Base-by-base conservation (phyloP, 148 eudicot genomes). In the Gaultheria prostrata region DNA sequence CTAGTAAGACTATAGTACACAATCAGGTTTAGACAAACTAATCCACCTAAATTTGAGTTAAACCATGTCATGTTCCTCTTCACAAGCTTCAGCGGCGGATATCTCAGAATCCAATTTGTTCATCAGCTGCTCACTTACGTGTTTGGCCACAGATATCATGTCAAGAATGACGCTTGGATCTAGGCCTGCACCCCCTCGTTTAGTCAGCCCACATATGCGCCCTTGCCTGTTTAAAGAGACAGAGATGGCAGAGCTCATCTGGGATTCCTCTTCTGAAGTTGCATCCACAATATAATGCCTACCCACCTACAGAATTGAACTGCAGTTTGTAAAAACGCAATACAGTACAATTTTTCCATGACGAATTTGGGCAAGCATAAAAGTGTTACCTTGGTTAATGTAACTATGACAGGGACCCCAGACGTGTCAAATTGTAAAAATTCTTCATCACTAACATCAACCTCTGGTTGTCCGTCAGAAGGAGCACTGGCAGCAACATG, bases 361-460 rank as follows among this genome's bases (percentile, higher is more conserved):
- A 65, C 71, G 8, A 33, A 65, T 26, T 78, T 21, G 24, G 21
- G 32, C 32, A 77, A 51, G n/a, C 0, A n/a, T 8, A 21, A 35
- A 78, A 69, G 28, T n/a, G 30, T 76, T 81, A 92, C 99, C 97
- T 94, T 93, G 77, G 98, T 97, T 83, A 97, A 88, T 24, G 98
- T 97, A 69, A 94, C 88, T 73, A 97, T 90, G 71, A 94, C 97
- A 13, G 98, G 99, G 81, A 97, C 89, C 12, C 86, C 87, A 17
- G 96, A 84, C n/a, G 98, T 93, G 90, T 97, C 98, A 63, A 97
- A 92, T 86, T 92, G 94, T 59, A 91, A 82, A 87, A 92, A 93
- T 87, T 97, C 99, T 82, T 97, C 98, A 79, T 95, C 98, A 32
- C 99, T 95, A n/a, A 93, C 84, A 76, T 93, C 98, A 84, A 95